Evolutionary conservation across 2,329 filamentous ascomycete genomes (phyloP), one percentile per base, ranked within the genome.

Genomic region (Alternaria arbusti): DNA sequence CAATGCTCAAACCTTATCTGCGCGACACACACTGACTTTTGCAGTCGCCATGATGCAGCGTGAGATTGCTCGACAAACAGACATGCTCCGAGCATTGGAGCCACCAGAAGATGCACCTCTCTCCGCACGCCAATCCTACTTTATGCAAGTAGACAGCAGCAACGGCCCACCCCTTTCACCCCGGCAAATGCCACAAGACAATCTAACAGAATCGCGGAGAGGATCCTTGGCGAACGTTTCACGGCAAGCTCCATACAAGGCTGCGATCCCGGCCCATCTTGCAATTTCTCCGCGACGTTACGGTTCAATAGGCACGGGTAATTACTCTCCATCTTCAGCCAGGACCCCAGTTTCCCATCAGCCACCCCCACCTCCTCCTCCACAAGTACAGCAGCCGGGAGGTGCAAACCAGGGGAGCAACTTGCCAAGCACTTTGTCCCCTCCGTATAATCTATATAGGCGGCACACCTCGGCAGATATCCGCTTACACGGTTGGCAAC

Each of bases 401-500:
- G 81, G 88, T 36, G 84, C 86, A n/a, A 84, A 82, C 49, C 66
- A 72, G 60, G 74, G 74, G 50, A 74, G 66, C 57, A 75, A 69
- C 61, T 81, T 83, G 59, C 69, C 65, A 50, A 74, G 65, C 57
- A 84, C 84, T 59, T 70, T 75, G 20, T 87, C 87, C 40, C 86
- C 87, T 23, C 86, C 87, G 1, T 87, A 88, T 60, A 94, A 89
- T 72, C 85, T 97, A 50, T 88, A 89, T 47, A 90, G 95, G 67
- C 89, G 95, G 65, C 96, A 99, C 81, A 99, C 96, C 2, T 95
- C 94, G 43, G 96, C 96, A 62, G 96, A 99, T 78, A 98, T 99
- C 71, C 90, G 96, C 57, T 91, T 83, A 6, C 82, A 84, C 65
- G 82, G 83, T 63, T 94, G 84, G 72, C 91, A 94, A 76, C 93